phyloP scores from a whole-genome alignment of 768 basidiomycete species.

The Hericium erinaceus region DNA sequence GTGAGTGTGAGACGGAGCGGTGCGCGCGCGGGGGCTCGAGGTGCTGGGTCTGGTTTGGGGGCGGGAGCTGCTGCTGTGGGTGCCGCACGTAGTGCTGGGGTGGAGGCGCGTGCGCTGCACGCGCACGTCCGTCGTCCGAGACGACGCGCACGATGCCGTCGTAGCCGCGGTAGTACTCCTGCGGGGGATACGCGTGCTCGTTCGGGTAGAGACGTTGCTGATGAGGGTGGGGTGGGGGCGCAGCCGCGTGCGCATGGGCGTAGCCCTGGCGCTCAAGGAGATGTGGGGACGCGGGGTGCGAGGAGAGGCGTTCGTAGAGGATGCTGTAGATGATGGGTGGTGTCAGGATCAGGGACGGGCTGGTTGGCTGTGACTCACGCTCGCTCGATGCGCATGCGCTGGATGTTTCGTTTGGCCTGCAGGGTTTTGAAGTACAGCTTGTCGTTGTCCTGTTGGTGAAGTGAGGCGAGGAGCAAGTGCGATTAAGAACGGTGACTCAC shows the following conservation, averaged over 20 bases:
- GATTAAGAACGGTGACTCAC: constrained; percentile 33
- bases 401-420: constrained; percentile 72
- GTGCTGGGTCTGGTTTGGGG: not conserved
- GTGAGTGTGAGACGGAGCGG: constrained; percentile 33
- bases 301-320: constrained; percentile 68
- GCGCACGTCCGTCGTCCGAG: too few species aligned
- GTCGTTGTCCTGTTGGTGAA: constrained; percentile 66
- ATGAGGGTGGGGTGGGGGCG: constrained; percentile 15
- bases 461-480: constrained; percentile 6
- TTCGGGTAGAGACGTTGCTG: constrained; percentile 4
- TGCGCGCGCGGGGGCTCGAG: constrained; percentile 25
- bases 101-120: too few species aligned
- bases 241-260: constrained; percentile 18
- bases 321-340: constrained; percentile 32
- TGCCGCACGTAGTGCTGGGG: constrained; percentile 2
- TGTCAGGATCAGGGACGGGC: too few species aligned
- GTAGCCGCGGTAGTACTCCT: not conserved
- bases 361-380: constrained; percentile 46
- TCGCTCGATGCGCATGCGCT: constrained; percentile 81
- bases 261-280: constrained; percentile 18
- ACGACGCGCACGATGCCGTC: not conserved
- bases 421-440: constrained; percentile 76
- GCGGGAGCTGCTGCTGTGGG: constrained; percentile 38
- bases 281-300: constrained; percentile 44
- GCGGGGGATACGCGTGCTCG: not conserved